Evolutionary conservation across 148 eudicot species (phyloP), one percentile per base, ranked within the genome.

Genomic region (Camellia japonica): DNA sequence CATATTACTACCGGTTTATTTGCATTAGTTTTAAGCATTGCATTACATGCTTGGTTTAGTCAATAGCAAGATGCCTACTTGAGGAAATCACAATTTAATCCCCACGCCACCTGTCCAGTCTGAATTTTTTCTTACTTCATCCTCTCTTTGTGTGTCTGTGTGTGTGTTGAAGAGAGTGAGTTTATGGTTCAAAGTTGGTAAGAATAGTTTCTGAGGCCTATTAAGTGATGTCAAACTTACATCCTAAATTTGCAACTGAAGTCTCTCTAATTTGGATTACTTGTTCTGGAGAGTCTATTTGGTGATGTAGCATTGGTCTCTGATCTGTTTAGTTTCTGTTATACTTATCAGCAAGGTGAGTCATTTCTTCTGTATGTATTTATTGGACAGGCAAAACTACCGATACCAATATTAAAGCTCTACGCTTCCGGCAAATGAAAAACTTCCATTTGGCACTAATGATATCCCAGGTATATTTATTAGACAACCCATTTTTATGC

Each of bases 371-470:
- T 15, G 72, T 51, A 47, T 79, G 30, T 80, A 55, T 74, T 74
- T 74, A 20, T 23, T 86, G 78, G 56, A 47, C 90, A 96, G 99
- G 99, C 73, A 98, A 96, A 88, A 96, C 98, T 44, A 78, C 74
- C 47, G 95, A 96, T 87, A 55, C 83, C 47, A 85, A 87, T 86
- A 82, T 96, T 73, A 84, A 84, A 78, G 88, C 87, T 71, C 82
- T 93, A 64, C 95, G 99, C 52, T 83, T 88, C 72, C 87, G 95
- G 67, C 99, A 96, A 87, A 93, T 93, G 98, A 96, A 96, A 81
- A 96, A 93, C 85, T 96, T 91, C 77, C 99, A 96, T 85, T 78
- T 96, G 82, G 97, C 97, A 20, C 82, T 96, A 76, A 96, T 96
- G 98, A 84, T 91, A 80, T 96, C 99, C 81, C 99, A 93, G 99